A percentile compares a stretch with the other conserved stretches of the same genome.
phyloP scores from a whole-genome alignment of 441 rosid species.

The Cnidoscolus chayamansa region DNA sequence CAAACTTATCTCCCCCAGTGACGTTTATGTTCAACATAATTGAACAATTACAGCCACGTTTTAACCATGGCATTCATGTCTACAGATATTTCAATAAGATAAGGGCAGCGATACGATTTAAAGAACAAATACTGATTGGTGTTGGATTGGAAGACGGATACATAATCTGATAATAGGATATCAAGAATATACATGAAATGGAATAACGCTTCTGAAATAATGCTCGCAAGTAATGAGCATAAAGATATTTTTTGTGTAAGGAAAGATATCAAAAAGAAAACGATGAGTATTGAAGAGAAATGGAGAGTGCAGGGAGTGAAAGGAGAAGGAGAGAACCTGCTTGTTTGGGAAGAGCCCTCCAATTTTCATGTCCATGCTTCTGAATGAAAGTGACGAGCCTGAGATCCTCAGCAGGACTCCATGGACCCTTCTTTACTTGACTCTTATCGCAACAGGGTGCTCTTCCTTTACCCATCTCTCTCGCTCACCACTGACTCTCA shows the following conservation, averaged over 20 bases:
- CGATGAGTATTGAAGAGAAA: no score
- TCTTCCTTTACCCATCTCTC: slow-evolving; percentile 45
- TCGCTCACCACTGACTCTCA: background rate
- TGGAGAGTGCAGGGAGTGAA: background rate
- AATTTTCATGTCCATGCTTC: slow-evolving; percentile 42
- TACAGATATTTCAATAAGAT: background rate
- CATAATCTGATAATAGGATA: background rate
- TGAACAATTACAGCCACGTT: background rate
- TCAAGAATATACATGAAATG: background rate
- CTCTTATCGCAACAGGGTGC: slow-evolving; percentile 39
- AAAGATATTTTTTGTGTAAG: background rate
- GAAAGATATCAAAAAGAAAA: background rate
- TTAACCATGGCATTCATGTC: no score
- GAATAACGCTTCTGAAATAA: background rate
- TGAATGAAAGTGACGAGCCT: slow-evolving; percentile 38
- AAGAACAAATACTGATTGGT: background rate
- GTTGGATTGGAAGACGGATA: background rate
- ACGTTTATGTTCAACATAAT: background rate
- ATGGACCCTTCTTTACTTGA: slow-evolving; percentile 41
- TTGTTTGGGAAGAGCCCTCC: slow-evolving; percentile 42
- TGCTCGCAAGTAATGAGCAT: background rate
- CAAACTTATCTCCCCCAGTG: no score
- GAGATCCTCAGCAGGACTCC: slow-evolving; percentile 49
- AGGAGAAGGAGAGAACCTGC: slow-evolving; percentile 29
- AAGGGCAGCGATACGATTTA: no score